Evolutionary conservation across 2,329 filamentous ascomycete species (phyloP).

Genomic region (Pezicula rhizophila): DNA sequence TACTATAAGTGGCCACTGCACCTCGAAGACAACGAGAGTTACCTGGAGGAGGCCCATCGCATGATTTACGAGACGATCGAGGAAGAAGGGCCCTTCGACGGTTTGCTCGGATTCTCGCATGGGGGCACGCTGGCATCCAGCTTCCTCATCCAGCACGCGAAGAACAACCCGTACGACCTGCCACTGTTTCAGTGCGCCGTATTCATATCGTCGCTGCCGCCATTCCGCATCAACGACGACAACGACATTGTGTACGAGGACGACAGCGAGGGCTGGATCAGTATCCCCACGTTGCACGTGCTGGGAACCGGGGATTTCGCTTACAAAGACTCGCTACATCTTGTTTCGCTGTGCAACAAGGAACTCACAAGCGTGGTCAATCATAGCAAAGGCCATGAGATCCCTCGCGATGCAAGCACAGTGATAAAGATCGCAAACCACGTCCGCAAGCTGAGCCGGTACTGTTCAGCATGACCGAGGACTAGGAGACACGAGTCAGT

Average conservation of each 20-base stretch:
- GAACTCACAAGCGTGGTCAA: neutral
- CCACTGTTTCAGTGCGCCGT: neutral
- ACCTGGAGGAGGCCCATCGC: constrained; percentile 3
- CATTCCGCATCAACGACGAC: neutral
- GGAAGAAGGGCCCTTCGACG: constrained; percentile 36
- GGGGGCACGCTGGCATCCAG: constrained; percentile 45
- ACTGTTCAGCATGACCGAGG: too few species aligned
- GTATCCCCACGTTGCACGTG: neutral
- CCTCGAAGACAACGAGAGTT: neutral
- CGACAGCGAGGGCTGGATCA: neutral
- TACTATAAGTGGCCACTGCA: neutral
- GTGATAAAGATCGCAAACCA: too few species aligned
- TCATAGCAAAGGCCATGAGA: neutral
- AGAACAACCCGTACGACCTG: neutral
- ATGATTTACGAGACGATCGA: constrained; percentile 35
- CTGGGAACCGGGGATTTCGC: neutral
- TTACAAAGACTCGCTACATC: neutral
- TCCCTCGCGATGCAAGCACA: neutral
- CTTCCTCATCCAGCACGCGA: constrained; percentile 1
- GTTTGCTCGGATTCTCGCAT: constrained; percentile 52
- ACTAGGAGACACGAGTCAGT: too few species aligned
- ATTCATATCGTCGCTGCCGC: neutral
- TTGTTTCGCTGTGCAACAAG: neutral
- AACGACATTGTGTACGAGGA: neutral
- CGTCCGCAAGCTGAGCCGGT: too few species aligned